Evolutionary conservation across 2,329 filamentous ascomycete genomes (phyloP), one percentile per base, ranked within the genome.

Genomic region (Aphanocladium album): DNA sequence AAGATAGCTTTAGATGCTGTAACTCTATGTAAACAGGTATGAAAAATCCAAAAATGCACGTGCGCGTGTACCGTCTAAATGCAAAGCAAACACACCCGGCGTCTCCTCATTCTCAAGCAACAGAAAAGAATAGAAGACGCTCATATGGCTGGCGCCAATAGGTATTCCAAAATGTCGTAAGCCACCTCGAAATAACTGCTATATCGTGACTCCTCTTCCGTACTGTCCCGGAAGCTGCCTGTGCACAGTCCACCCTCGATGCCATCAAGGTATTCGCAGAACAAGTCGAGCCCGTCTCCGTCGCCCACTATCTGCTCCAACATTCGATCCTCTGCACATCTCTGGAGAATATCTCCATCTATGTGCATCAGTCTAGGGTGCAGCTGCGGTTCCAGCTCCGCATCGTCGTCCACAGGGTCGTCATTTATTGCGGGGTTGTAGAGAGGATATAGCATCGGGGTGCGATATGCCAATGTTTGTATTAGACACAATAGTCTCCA

Each of bases 401-500:
- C 45, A 12, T 60, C 68, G 16, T 72, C 66, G 9, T 64, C 57
- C 11, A 63, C 64, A 11, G 63, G 60, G 11, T 69, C 21, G 23
- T 27, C n/a, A 17, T 25, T 30, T 62, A 58, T 63, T 65, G 63
- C 61, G 66, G 51, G 51, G 25, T 54, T 49, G 19, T 2, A 72
- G 62, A 83, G 83, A 3, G 83, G 80, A 61, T 79, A 85, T 14
- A 86, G 72, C 3, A 69, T 64, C 7, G 71, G 67, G 27, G 79
- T 81, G 27, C 73, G 71, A 51, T 80, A 71, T 30, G 84, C 85
- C 52, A 96, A 71, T 62, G 89, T 88, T 68, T 96, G 88, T 1
- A 97, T 70, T 64, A 93, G 85, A 61, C 82, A 81, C 5, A 98
- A 78, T 4, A 96, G 77, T 7, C 81, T 80, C 84, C 88, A 89